These are phyloP conservation scores for Elaeagnus macrophylla DNA, from an alignment of 306 rosid species.

Conservation along the genomic window DNA sequence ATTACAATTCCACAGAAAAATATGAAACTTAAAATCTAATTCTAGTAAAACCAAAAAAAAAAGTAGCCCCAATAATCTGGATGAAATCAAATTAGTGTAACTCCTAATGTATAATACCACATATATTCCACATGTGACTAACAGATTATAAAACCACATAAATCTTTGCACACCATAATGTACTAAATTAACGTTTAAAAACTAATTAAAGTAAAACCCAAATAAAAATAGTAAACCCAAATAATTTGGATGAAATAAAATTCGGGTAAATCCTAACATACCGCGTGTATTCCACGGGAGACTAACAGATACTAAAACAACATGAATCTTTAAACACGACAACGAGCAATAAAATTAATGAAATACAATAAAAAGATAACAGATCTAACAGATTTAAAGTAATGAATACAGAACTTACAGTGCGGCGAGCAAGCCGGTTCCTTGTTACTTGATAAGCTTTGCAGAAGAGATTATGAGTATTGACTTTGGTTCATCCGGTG, in stretches of 20 bases:
- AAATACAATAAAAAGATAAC: neutral
- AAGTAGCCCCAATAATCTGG: neutral
- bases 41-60: neutral
- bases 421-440: neutral
- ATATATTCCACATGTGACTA: no score
- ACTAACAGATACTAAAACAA: no score
- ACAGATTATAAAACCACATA: no score
- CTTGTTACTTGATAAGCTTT: neutral
- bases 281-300: no score
- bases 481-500: neutral
- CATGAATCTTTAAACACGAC: neutral
- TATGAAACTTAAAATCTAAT: neutral
- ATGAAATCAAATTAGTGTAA: no score
- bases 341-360: neutral
- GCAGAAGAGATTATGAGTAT: conserved; percentile 5
- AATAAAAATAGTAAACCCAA: no score
- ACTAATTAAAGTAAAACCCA: no score
- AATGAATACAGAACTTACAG: conserved; percentile 13
- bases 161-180: no score
- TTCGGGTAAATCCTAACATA: no score
- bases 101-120: no score
- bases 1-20: neutral
- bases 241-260: no score
- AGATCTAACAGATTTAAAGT: conserved; percentile 10
- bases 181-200: no score